Base-by-base conservation (phyloP, 176 grass and related monocot species). In the Luzula sylvatica region DNA sequence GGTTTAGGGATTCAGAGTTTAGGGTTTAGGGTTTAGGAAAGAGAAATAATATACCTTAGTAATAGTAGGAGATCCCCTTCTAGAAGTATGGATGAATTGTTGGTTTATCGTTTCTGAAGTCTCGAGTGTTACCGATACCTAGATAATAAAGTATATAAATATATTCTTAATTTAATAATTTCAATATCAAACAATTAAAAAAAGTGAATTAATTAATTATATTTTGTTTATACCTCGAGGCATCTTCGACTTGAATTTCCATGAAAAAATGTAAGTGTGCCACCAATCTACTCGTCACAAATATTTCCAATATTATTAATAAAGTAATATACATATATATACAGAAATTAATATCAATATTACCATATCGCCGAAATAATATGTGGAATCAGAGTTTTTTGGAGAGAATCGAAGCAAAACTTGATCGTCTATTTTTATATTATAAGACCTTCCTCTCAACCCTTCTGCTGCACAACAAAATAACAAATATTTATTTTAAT, bases 291-390 rank as follows among this genome's bases (percentile, higher is more conserved):
- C 49, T 71, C 30, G 42, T 24, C 25, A 64, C 23, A 64, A 64
- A 25, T 29, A 22, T 15, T 16, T 38, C 24, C n/a, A n/a, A n/a
- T n/a, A 52, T 8, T 12, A 28, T 65, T 65, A 49, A 22, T 50
- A 32, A 30, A 65, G 18, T 14, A 66, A 40, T 8, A 41, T 59
- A 7, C 12, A 24, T 13, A 44, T 60, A 22, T 35, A 46, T 58
- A 2, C 32, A 26, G 23, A 40, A 46, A 49, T 22, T 12, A 9
- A 63, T 16, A 44, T 49, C 5, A 12, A 12, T 47, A 64, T 47
- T 78, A 98, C 92, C 92, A 83, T 82, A 82, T 98, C 92, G 39
- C 92, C 85, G 53, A 98, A 98, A 61, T 98, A 98, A 72, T 86
- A 90, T 40, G 81, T 98, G 72, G 92, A 87, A 35, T 98, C 81